Evolutionary conservation across 768 basidiomycete genomes (phyloP), one percentile per base, ranked within the genome.

Genomic region (Sutorius australiensis): DNA sequence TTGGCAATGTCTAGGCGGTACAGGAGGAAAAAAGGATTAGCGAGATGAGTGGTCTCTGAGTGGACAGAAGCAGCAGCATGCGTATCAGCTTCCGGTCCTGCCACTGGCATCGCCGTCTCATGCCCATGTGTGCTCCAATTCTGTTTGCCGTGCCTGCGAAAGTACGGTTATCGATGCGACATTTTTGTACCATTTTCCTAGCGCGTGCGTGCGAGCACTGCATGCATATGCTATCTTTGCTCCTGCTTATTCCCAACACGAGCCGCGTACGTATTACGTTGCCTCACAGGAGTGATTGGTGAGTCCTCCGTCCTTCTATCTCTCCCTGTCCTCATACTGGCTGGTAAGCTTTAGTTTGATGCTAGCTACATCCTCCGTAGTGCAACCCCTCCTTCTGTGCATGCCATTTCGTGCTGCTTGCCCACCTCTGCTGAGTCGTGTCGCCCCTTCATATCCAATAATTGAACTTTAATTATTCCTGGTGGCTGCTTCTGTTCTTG

Each of bases 31-130:
- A 53, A 50, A 55, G 46, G 39, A 33, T 54, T 57, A 51, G 56
- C 61, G 66, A 67, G 49, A 65, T 61, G 57, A 55, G 62, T 58
- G 63, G 59, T 31, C 54, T 48, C 63, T 61, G 57, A 67, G 66
- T 63, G 66, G 66, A 36, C 51, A 61, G 64, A 67, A 66, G 61
- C 63, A 53, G 5, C 24, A 36, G 51, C 61, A 59, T 61, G 64
- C 48, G 56, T 17, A 59, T 58, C 58, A 50, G 46, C 63, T 60
- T 66, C 65, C 39, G 46, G 65, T 62, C 59, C 59, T 59, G 63
- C 59, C 55, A 54, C 50, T 51, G 21, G 56, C 64, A 67, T 61
- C n/a, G 63, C 63, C 54, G 46, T 60, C 54, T 62, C 50, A 17
- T 56, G 50, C 39, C 48, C 31, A 41, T 39, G 57, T 53, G 48